phyloP scores from a whole-genome alignment of 179 eudicot species.

The Vitellaria paradoxa region DNA sequence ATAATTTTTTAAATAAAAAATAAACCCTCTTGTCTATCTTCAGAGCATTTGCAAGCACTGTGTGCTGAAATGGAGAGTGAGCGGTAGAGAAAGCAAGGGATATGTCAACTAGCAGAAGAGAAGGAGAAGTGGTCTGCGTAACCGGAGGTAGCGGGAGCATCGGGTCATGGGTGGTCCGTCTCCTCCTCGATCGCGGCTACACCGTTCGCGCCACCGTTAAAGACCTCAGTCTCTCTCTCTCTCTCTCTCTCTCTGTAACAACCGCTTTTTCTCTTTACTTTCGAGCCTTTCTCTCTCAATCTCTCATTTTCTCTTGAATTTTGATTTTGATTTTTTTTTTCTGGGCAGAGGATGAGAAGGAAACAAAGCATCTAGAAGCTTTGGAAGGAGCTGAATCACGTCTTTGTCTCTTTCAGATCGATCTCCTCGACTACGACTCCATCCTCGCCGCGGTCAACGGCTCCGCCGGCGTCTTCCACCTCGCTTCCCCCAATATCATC shows the following conservation, averaged over 20 bases:
- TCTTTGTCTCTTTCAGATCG: slow-evolving; percentile 65
- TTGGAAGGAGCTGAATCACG: slow-evolving; percentile 62
- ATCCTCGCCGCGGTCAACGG: slow-evolving; percentile 51
- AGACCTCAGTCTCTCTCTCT: slow-evolving; percentile 27
- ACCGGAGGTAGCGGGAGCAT: slow-evolving; percentile 64
- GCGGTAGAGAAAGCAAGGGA: neutral
- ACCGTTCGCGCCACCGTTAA: slow-evolving; percentile 54
- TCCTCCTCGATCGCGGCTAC: slow-evolving; percentile 55
- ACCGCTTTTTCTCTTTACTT: neutral
- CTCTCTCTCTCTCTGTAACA: neutral
- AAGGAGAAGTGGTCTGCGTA: slow-evolving; percentile 45
- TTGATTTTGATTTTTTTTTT: neutral
- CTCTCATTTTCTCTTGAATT: no score
- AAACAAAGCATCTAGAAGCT: slow-evolving; percentile 74
- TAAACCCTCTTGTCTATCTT: no score
- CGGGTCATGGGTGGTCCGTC: slow-evolving; percentile 46
- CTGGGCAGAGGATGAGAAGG: slow-evolving; percentile 60
- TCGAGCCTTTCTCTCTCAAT: no score
- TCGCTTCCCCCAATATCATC: slow-evolving; percentile 78
- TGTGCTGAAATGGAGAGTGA: neutral
- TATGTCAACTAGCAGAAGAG: slow-evolving; percentile 17
- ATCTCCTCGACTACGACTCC: slow-evolving; percentile 73
- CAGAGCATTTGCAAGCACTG: neutral
- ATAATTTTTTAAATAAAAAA: no score
- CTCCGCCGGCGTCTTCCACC: slow-evolving; percentile 73